Evolutionary conservation across 352 stramenopile genomes (phyloP).

Genomic region (Pythium phragmiticola): DNA sequence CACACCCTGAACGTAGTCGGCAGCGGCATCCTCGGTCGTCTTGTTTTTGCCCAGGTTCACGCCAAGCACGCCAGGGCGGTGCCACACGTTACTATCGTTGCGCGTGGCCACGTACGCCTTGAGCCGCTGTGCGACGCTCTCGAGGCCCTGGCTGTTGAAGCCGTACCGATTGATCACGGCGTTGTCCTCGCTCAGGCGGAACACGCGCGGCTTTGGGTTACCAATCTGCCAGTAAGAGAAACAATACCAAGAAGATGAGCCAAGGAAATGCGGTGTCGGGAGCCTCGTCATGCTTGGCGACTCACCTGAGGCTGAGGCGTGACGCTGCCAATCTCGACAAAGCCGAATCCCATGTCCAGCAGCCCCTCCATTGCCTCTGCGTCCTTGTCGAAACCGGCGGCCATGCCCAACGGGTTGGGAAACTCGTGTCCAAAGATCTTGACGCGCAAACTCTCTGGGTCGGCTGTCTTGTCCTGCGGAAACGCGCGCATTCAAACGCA

Average conservation of each 20-base stretch:
- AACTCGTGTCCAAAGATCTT: constrained; percentile 76
- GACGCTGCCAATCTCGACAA: constrained; percentile 63
- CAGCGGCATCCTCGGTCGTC: constrained; percentile 67
- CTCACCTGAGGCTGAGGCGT: constrained; percentile 90
- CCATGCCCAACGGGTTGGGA: constrained; percentile 93
- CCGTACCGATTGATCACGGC: constrained; percentile 98
- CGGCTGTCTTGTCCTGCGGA: constrained; percentile 31
- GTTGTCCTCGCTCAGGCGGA: constrained; percentile 92
- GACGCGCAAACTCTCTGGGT: constrained; percentile 57
- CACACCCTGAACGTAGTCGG: constrained; percentile 93
- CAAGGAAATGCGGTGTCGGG: neutral
- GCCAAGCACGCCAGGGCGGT: constrained; percentile 86
- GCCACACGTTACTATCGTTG: constrained; percentile 28
- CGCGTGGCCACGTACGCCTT: constrained; percentile 51
- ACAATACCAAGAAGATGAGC: neutral
- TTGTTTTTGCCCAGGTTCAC: constrained; percentile 99
- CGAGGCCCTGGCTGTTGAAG: constrained; percentile 95
- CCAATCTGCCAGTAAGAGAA: constrained; percentile 46
- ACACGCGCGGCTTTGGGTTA: constrained; percentile 96
- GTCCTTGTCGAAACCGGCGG: constrained; percentile 98
- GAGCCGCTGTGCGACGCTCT: constrained; percentile 72
- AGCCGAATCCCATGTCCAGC: constrained; percentile 59
- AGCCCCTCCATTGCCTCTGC: constrained; percentile 92
- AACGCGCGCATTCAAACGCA: constrained; percentile 5
- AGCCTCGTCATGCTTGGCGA: neutral